Percentiles rank a stretch among this genome's conserved stretches.
Conservation (phyloP, 2,329 filamentous ascomycete species). For the Sclerotinia minor region DNA sequence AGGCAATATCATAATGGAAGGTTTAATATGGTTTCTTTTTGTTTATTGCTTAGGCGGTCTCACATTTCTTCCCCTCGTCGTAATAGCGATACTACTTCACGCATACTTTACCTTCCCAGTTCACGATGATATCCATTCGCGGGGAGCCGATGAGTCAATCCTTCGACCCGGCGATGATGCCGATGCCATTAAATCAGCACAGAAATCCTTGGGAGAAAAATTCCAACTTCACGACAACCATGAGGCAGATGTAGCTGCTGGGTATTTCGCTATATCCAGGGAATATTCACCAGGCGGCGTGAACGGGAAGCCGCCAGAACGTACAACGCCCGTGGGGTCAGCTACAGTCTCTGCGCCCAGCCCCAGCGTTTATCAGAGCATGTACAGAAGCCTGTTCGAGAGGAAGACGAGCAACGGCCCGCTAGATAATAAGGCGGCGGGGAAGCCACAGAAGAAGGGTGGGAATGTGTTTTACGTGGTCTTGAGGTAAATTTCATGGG, state of each 20-base stretch:
- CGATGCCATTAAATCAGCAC: slow-evolving; percentile 60
- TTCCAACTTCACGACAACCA: slow-evolving; percentile 56
- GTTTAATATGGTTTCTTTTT: slow-evolving; percentile 57
- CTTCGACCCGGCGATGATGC: slow-evolving; percentile 65
- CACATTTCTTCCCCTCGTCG: slow-evolving; percentile 77
- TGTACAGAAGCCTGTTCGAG: slow-evolving; percentile 96
- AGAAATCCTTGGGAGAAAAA: slow-evolving; percentile 60
- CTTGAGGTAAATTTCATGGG: slow-evolving; percentile 59
- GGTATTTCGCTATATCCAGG: slow-evolving; percentile 92
- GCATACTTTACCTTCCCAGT: slow-evolving; percentile 67
- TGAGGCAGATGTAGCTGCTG: slow-evolving; percentile 78
- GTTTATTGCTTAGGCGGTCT: slow-evolving; percentile 84
- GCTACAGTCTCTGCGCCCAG: slow-evolving; percentile 74
- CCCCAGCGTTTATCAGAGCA: slow-evolving; percentile 94
- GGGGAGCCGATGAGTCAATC: slow-evolving; percentile 45
- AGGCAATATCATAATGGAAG: slow-evolving; percentile 34
- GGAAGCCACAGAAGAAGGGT: slow-evolving; percentile 54
- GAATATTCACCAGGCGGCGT: slow-evolving; percentile 90
- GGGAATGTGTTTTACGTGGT: slow-evolving; percentile 94
- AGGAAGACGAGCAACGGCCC: slow-evolving; percentile 57
- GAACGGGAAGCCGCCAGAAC: slow-evolving; percentile 88
- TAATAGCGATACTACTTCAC: slow-evolving; percentile 62
- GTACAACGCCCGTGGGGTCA: slow-evolving; percentile 76
- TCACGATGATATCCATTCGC: slow-evolving; percentile 46
- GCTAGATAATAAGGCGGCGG: slow-evolving; percentile 41